Base-by-base conservation (phyloP, 306 rosid genomes). In the Leucaena leucocephala region DNA sequence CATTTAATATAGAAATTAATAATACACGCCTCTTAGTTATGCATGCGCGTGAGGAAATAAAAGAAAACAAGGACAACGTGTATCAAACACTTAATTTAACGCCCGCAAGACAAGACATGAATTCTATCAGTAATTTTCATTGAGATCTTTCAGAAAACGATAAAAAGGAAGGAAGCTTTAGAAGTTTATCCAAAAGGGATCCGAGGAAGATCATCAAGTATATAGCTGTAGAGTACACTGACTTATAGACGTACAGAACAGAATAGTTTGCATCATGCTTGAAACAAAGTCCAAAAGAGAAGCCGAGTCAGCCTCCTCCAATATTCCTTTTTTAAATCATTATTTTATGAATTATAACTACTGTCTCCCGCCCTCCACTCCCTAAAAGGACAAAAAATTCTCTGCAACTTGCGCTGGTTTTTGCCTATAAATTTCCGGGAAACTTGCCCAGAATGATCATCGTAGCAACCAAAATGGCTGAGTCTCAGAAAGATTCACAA, bases 391-490 rank as follows among this genome's bases (percentile, higher is more conserved):
- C 11, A 0, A 21, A 21, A 58, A 58, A 58, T 19, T 58, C 15
- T 21, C 35, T 58, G 64, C 65, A 59, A 59, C 4, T 64, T 64
- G 12, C 69, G 1, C 45, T 27, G 27, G 22, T 8, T 59, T 34
- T 2, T 64, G 21, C 43, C 61, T 80, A 84, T 76, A 80, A 84
- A 80, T 84, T 57, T 69, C 17, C 9, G 19, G 39, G 1, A 68
- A 48, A 22, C 22, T 8, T 14, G 58, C 22, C 45, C 12, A 36
- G 11, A 64, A 80, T 27, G 48, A 80, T 13, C 21, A 10, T 27
- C 27, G n/a, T 21, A 72, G 38, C 43, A 17, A 33, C 5, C 7
- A 50, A 50, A 76, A 77, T 77, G 84, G 65, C 12, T 21, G 69
- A 76, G 40, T 52, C 3, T 14, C 78, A 78, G 69, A 44, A 74